Percentiles rank a stretch among this genome's conserved stretches.
phyloP scores from a whole-genome alignment of 148 eudicot species.

The Gaultheria prostrata region DNA sequence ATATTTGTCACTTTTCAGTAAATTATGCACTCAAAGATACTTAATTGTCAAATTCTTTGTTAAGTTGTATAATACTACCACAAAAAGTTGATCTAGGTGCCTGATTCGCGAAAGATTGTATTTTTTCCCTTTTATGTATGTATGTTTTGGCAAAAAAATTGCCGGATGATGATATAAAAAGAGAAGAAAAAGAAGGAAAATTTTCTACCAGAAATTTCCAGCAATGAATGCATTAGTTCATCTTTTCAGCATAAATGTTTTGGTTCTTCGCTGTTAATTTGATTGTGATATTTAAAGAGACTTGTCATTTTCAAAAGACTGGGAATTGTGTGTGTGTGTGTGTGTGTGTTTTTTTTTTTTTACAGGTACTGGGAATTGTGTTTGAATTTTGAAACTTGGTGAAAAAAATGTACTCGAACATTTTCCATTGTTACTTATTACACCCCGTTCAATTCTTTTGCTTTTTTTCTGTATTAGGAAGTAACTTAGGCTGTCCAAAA shows the following conservation, averaged over 20 bases:
- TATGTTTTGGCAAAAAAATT: background rate
- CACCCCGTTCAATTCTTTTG: background rate
- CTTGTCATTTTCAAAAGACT: background rate
- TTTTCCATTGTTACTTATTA: background rate
- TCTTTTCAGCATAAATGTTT: background rate
- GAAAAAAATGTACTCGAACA: background rate
- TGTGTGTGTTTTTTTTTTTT: too few species aligned
- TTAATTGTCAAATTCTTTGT: background rate
- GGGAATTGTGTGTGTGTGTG: background rate
- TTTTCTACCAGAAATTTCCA: background rate
- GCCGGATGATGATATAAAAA: too few species aligned
- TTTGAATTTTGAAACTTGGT: background rate
- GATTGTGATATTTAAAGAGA: background rate
- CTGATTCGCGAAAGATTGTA: background rate
- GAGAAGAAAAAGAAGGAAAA: background rate
- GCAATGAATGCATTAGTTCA: background rate
- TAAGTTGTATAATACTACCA: background rate
- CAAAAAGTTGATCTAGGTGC: background rate
- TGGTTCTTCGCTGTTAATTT: background rate
- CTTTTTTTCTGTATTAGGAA: background rate
- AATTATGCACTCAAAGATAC: background rate
- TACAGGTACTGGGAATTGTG: background rate
- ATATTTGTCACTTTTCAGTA: background rate
- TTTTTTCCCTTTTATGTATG: background rate
- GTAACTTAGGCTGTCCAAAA: background rate